A percentile compares a stretch with the other conserved stretches of the same genome.
phyloP scores from a whole-genome alignment of 2,329 filamentous ascomycete species.

The Cytospora leucostoma region DNA sequence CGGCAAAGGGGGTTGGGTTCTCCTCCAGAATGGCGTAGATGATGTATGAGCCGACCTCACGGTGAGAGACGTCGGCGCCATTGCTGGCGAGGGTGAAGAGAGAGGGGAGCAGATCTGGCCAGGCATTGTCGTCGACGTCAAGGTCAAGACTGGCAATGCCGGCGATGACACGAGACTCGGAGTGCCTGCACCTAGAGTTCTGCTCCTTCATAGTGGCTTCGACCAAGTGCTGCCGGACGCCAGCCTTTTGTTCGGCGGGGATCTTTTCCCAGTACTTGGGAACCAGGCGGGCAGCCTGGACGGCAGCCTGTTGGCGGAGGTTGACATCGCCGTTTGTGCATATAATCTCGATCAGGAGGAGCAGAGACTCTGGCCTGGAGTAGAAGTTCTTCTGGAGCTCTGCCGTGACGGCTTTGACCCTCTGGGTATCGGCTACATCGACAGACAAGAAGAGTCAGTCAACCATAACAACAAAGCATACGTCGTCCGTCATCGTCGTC shows the following conservation, averaged over 20 bases:
- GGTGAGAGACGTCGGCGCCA: slow-evolving; percentile 67
- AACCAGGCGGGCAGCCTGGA: slow-evolving; percentile 83
- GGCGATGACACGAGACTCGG: slow-evolving; percentile 83
- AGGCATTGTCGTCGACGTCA: slow-evolving; percentile 70
- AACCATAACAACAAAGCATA: slow-evolving; percentile 33
- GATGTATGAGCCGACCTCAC: slow-evolving; percentile 90
- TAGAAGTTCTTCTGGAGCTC: slow-evolving; percentile 94
- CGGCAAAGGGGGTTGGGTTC: slow-evolving; percentile 79
- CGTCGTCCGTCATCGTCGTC: too few species aligned
- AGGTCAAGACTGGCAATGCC: slow-evolving; percentile 85
- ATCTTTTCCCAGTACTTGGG: slow-evolving; percentile 83
- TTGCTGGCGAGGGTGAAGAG: slow-evolving; percentile 79
- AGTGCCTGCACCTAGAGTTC: slow-evolving; percentile 76
- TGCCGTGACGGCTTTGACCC: slow-evolving; percentile 86
- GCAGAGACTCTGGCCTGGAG: slow-evolving; percentile 77
- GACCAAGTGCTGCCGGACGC: slow-evolving; percentile 80
- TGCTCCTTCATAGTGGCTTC: slow-evolving; percentile 81
- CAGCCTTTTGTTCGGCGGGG: slow-evolving; percentile 72
- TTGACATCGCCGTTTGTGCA: slow-evolving; percentile 72
- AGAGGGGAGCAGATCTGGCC: slow-evolving; percentile 76
- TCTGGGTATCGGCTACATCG: slow-evolving; percentile 75
- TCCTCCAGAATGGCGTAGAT: slow-evolving; percentile 90
- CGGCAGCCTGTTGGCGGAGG: slow-evolving; percentile 85
- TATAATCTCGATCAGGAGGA: slow-evolving; percentile 84
- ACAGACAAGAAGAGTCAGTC: slow-evolving; percentile 34